phyloP scores from a whole-genome alignment of 1,284 basidiomycete genomes.

The Sporisorium reilianum region DNA sequence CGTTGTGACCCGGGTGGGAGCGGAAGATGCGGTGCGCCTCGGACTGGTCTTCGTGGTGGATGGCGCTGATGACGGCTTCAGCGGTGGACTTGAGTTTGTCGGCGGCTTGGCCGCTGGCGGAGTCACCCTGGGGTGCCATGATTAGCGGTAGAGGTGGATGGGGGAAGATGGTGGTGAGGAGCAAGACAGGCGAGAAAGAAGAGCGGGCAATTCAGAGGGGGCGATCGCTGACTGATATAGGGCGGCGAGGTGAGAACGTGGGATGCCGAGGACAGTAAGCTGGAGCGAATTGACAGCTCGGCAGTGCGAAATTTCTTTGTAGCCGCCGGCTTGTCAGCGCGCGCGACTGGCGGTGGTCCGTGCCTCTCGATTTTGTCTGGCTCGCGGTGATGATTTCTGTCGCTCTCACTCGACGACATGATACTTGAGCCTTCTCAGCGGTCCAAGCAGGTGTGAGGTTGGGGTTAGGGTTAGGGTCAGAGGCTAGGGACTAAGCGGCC shows the following conservation, averaged over 20 bases:
- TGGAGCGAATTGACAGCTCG: slow-evolving; percentile 6
- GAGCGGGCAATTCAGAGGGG: too few relatives aligned
- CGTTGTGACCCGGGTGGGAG: slow-evolving; percentile 51
- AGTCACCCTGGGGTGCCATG: slow-evolving; percentile 24
- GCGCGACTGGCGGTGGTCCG: neutral
- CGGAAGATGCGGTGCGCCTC: slow-evolving; percentile 64
- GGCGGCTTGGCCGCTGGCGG: slow-evolving; percentile 11
- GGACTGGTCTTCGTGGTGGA: slow-evolving; percentile 53
- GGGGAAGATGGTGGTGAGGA: too few relatives aligned
- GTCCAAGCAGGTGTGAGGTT: too few relatives aligned
- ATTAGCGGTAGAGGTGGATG: neutral
- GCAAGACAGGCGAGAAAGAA: too few relatives aligned
- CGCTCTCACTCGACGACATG: neutral
- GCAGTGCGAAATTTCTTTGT: slow-evolving; percentile 1
- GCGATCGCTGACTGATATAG: neutral
- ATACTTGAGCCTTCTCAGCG: neutral
- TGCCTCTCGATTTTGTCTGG: neutral
- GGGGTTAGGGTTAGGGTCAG: too few relatives aligned
- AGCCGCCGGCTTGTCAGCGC: slow-evolving; percentile 1
- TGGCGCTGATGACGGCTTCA: slow-evolving; percentile 18
- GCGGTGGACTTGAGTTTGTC: slow-evolving; percentile 36
- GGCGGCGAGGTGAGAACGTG: neutral
- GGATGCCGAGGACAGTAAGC: neutral
- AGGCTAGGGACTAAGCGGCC: too few relatives aligned
- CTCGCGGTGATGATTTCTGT: neutral